Base-by-base conservation (phyloP, 2,329 filamentous ascomycete species). In the Pyricularia sp. region DNA sequence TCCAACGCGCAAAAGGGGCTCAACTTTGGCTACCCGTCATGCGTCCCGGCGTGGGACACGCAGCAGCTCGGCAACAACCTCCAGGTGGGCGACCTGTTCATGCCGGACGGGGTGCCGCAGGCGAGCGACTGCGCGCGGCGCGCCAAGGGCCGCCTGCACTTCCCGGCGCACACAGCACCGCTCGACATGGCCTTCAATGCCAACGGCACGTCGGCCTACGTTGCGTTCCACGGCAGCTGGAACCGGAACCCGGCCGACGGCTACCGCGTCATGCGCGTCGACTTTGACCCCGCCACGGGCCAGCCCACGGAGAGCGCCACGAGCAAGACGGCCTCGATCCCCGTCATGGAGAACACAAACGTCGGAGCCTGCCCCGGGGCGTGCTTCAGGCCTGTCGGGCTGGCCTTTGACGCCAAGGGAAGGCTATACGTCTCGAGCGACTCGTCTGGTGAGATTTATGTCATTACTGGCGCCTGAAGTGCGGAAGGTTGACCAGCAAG, bases 21-120 rank as follows among this genome's bases (percentile, higher is more conserved):
- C 3, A 89, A 90, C 75, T 89, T 86, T 72, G 88, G 88, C 10
- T 91, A 90, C 72, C 88, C 88, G 1, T 80, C 79, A 64, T 91
- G 88, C 77, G 87, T 86, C 70, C 80, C 88, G 9, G 84, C 86
- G 4, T 90, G 86, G 84, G 79, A 85, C 68, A 73, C 75, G 11
- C 78, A 79, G 28, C 75, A 80, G 67, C 77, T 79, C 9, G 72
- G 76, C 55, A 72, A 74, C 50, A 74, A 69, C 10, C 70, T 80
- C 68, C 73, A 69, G 2, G 72, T 77, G 3, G 80, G 80, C n/a
- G 72, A 72, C 33, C 79, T 80, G 69, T 81, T 81, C 70, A 72
- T 75, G 2, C 71, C 72, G 26, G 72, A 74, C 68, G 33, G 36
- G 64, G 71, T 72, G 76, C 74, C 67, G 20, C 68, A 77, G 70